These are phyloP conservation scores for Stagonosporopsis chrysanthemi DNA, from an alignment of 2,329 filamentous ascomycete species.

Conservation along the genomic window DNA sequence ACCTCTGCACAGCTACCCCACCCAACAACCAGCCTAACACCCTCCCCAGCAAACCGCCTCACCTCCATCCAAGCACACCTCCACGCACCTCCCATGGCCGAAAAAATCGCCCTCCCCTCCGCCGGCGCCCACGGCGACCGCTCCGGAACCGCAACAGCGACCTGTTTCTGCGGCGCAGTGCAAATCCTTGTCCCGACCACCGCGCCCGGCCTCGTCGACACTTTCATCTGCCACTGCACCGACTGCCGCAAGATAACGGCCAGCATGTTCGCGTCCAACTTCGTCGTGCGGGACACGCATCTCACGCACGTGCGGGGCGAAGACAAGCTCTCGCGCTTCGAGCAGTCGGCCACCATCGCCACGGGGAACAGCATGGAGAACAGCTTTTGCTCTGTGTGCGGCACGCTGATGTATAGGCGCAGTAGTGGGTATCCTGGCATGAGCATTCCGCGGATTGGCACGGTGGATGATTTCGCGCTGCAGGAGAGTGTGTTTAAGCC, in stretches of 20 bases:
- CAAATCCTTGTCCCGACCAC: slow-evolving; percentile 52
- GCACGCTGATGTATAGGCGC: slow-evolving; percentile 67
- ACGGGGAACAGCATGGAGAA: slow-evolving; percentile 62
- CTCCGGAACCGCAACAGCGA: slow-evolving; percentile 38
- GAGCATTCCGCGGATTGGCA: slow-evolving; percentile 63
- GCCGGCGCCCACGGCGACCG: slow-evolving; percentile 14
- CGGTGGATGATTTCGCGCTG: slow-evolving; percentile 67
- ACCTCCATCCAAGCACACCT: slow-evolving; percentile 16
- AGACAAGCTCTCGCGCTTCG: slow-evolving; percentile 58
- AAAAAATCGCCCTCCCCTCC: slow-evolving; percentile 7
- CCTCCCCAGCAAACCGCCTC: background rate
- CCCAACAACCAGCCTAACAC: background rate
- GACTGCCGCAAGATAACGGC: slow-evolving; percentile 58
- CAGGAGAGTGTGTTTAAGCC: slow-evolving; percentile 66
- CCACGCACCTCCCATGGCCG: slow-evolving; percentile 6
- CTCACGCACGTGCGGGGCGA: slow-evolving; percentile 60
- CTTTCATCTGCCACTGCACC: slow-evolving; percentile 67
- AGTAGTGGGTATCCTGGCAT: slow-evolving; percentile 54
- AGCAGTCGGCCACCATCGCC: slow-evolving; percentile 51
- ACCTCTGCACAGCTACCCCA: background rate
- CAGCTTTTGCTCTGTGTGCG: slow-evolving; percentile 67
- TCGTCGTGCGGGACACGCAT: slow-evolving; percentile 57
- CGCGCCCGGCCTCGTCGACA: slow-evolving; percentile 56
- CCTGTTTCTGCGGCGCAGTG: slow-evolving; percentile 43
- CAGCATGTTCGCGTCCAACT: slow-evolving; percentile 65